These are phyloP conservation scores for Gelatoporia subvermispora DNA, from an alignment of 768 basidiomycete genomes.

Conservation along the genomic window DNA sequence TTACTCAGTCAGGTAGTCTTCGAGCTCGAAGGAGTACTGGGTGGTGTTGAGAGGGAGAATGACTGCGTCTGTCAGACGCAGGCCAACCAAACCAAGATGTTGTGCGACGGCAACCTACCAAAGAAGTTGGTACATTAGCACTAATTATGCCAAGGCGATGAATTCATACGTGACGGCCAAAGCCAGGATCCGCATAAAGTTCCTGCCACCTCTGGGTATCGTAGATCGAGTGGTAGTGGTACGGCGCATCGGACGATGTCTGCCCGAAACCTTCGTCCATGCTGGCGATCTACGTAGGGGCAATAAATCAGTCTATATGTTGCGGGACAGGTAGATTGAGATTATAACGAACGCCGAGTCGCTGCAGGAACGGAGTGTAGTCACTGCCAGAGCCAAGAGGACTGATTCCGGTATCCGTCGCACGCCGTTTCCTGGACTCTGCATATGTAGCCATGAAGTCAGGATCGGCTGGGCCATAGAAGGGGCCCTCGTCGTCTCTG, in stretches of 20 bases:
- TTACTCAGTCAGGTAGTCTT: slow-evolving; percentile 42
- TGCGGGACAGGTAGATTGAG: slow-evolving; percentile 11
- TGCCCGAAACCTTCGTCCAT: slow-evolving; percentile 31
- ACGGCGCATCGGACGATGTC: slow-evolving; percentile 39
- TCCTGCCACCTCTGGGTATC: slow-evolving; percentile 59
- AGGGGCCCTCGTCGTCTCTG: slow-evolving; percentile 51
- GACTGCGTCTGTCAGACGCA: slow-evolving; percentile 49
- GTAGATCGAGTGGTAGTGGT: slow-evolving; percentile 60
- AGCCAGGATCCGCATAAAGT: slow-evolving; percentile 57
- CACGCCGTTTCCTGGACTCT: slow-evolving; percentile 23
- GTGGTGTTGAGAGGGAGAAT: slow-evolving; percentile 67
- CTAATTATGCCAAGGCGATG: too few relatives aligned
- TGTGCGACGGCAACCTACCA: slow-evolving; percentile 49
- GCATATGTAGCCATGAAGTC: slow-evolving; percentile 40
- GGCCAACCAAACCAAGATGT: slow-evolving; percentile 47
- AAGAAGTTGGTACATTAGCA: background rate
- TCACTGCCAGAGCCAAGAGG: slow-evolving; percentile 85
- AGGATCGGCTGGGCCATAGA: slow-evolving; percentile 34
- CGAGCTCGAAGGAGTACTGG: slow-evolving; percentile 55
- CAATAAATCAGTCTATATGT: slow-evolving; percentile 26
- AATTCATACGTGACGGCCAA: slow-evolving; percentile 47
- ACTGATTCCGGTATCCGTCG: slow-evolving; percentile 33
- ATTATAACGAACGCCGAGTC: slow-evolving; percentile 49
- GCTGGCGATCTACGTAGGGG: slow-evolving; percentile 26
- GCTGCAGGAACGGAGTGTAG: slow-evolving; percentile 87